Base-by-base conservation (phyloP, 805 yeast genomes). In the Pichia membranifaciens region DNA sequence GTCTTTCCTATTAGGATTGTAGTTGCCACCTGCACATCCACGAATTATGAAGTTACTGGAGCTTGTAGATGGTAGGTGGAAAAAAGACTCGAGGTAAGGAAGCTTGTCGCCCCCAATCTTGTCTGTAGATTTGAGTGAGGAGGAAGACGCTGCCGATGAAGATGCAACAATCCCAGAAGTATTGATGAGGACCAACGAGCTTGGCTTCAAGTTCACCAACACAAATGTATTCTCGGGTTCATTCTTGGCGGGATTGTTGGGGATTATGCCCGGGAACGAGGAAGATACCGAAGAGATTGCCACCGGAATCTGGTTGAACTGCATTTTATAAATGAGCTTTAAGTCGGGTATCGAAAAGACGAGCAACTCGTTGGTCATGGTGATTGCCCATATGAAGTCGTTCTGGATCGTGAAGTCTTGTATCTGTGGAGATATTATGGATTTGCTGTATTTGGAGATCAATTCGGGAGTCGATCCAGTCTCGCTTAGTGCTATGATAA, bases 11-110 rank as follows among this genome's bases (percentile, higher is more conserved):
- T 5, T 17, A 20, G 49, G 44, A 35, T 40, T 39, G 20, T 22
- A 46, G 23, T 43, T 43, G 12, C 44, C 47, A 31, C 54, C 54
- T 8, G 51, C 51, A 29, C 54, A 52, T 3, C 54, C 54, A 17
- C 54, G 44, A 12, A 49, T 38, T n/a, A 52, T 47, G 28, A 43
- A 52, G 17, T 48, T 49, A 7, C 41, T 49, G 2, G 45, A 41
- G 18, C 47, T 48, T n/a, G 49, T 29, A 5, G 49, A 41, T 1
- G 54, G 52, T 29, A 49, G 33, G 18, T 51, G 22, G 16, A 49
- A 51, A 21, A 51, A 42, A 2, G 54, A 44, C 38, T 51, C 54
- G 20, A 51, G 39, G 18, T 44, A 49, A 21, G 54, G 54, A 34
- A 47, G 29, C 34, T 38, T 47, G 20, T 16, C 36, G 33, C 33